Evolutionary conservation across 176 grass and related monocot genomes (phyloP).

Genomic region (maize (Zea mays)): DNA sequence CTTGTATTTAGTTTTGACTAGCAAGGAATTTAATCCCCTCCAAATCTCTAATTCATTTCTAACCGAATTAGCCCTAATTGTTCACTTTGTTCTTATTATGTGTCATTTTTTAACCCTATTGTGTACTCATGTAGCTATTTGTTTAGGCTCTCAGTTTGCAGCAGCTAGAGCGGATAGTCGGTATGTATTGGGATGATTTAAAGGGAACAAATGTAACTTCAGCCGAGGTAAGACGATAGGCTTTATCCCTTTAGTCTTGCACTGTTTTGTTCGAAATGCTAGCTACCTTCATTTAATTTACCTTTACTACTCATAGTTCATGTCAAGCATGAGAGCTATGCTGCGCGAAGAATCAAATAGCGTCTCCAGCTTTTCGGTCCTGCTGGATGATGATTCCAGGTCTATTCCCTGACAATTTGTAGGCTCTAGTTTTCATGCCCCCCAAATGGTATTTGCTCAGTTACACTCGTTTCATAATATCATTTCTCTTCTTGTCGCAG

Average conservation of each 20-base stretch:
- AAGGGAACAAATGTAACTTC: conserved; percentile 71
- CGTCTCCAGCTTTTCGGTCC: conserved; percentile 46
- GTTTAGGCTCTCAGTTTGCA: conserved; percentile 76
- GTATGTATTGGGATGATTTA: conserved; percentile 88
- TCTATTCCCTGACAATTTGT: conserved; percentile 27
- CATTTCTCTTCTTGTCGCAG: conserved; percentile 44
- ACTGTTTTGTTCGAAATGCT: conserved; percentile 18
- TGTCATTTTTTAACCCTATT: neutral
- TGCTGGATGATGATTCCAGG: conserved; percentile 89
- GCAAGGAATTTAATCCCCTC: too few relatives aligned
- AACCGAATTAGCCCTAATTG: neutral
- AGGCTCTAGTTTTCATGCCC: neutral
- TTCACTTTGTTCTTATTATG: conserved; percentile 1
- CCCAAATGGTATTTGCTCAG: neutral
- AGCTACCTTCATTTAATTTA: neutral
- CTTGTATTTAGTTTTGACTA: too few relatives aligned
- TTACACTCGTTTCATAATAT: neutral
- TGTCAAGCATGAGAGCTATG: conserved; percentile 62
- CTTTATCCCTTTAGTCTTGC: neutral
- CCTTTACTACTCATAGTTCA: conserved; percentile 41
- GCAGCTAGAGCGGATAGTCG: conserved; percentile 76
- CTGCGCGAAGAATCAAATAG: conserved; percentile 69
- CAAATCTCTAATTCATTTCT: too few relatives aligned
- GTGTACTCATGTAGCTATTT: conserved; percentile 27
- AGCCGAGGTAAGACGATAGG: conserved; percentile 47